phyloP scores from a whole-genome alignment of 257 asterid species.

The Gentiana dahurica region DNA sequence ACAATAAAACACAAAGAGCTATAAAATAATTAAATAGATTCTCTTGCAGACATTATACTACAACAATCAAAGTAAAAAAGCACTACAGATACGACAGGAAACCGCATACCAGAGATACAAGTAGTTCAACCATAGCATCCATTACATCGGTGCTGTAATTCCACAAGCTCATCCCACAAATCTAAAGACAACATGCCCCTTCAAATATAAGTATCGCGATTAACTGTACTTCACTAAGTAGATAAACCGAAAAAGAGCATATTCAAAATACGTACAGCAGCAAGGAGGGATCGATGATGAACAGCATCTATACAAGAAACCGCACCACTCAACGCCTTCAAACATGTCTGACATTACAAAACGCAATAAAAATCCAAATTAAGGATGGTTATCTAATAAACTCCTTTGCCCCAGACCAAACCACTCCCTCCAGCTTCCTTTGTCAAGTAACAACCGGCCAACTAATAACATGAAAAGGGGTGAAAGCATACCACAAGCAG shows the following conservation, averaged over 20 bases:
- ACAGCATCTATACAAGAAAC: constrained; percentile 50
- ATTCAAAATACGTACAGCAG: constrained; percentile 44
- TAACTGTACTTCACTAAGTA: constrained; percentile 3
- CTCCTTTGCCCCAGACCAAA: background rate
- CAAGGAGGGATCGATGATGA: constrained; percentile 63
- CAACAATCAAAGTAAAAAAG: background rate
- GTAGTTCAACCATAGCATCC: constrained; percentile 68
- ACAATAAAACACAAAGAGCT: constrained; percentile 1
- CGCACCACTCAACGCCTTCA: constrained; percentile 68
- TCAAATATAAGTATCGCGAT: background rate
- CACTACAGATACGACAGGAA: constrained; percentile 9
- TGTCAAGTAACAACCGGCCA: background rate
- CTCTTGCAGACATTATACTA: background rate
- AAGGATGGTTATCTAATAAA: background rate
- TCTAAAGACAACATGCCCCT: constrained; percentile 30
- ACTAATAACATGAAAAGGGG: background rate
- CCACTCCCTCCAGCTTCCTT: background rate
- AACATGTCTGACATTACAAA: constrained; percentile 48
- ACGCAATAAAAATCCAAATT: background rate
- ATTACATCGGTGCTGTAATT: constrained; percentile 66
- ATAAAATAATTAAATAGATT: constrained; percentile 1
- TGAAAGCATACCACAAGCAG: constrained; percentile 61
- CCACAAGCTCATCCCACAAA: constrained; percentile 76
- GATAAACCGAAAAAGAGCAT: background rate
- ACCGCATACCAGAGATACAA: constrained; percentile 56